A percentile compares a stretch with the other conserved stretches of the same genome.
phyloP scores from a whole-genome alignment of 257 asterid species.

The Fraxinus anomala region DNA sequence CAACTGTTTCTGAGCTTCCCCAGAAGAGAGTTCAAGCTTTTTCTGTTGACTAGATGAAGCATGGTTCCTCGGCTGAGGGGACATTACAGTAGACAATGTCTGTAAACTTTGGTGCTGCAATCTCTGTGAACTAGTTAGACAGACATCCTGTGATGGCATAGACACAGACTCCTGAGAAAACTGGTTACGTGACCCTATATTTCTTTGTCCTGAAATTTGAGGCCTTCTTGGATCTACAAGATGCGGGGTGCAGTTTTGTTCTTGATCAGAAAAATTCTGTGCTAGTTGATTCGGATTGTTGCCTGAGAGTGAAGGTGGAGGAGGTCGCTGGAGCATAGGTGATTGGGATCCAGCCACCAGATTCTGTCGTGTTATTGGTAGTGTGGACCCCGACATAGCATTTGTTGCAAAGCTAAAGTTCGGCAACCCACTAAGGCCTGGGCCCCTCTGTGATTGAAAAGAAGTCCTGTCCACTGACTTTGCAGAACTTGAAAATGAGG shows the following conservation, averaged over 20 bases:
- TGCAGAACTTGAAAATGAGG: slow-evolving; percentile 44
- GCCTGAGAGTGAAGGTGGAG: slow-evolving; percentile 49
- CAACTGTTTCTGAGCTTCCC: slow-evolving; percentile 19
- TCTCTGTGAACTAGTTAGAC: slow-evolving; percentile 39
- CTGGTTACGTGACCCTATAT: slow-evolving; percentile 34
- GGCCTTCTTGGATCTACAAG: slow-evolving; percentile 68
- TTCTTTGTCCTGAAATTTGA: slow-evolving; percentile 42
- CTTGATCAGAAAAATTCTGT: slow-evolving; percentile 45
- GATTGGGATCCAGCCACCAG: slow-evolving; percentile 42
- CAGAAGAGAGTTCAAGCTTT: slow-evolving; percentile 41
- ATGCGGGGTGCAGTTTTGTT: slow-evolving; percentile 41
- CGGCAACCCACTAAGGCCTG: slow-evolving; percentile 43
- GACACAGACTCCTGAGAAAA: slow-evolving; percentile 43
- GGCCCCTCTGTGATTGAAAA: slow-evolving; percentile 43
- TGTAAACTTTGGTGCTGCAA: slow-evolving; percentile 36
- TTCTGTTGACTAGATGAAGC: slow-evolving; percentile 36
- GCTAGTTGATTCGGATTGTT: slow-evolving; percentile 33
- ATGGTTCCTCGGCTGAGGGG: slow-evolving; percentile 44
- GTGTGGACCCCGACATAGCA: slow-evolving; percentile 35
- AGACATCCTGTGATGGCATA: slow-evolving; percentile 36
- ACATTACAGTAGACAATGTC: slow-evolving; percentile 35
- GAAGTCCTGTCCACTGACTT: slow-evolving; percentile 37
- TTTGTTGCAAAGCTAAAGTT: slow-evolving; percentile 39
- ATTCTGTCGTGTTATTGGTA: slow-evolving; percentile 40
- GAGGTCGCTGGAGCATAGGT: slow-evolving; percentile 43